phyloP scores from a whole-genome alignment of 2,329 filamentous ascomycete genomes.

The Colletotrichum limetticola region DNA sequence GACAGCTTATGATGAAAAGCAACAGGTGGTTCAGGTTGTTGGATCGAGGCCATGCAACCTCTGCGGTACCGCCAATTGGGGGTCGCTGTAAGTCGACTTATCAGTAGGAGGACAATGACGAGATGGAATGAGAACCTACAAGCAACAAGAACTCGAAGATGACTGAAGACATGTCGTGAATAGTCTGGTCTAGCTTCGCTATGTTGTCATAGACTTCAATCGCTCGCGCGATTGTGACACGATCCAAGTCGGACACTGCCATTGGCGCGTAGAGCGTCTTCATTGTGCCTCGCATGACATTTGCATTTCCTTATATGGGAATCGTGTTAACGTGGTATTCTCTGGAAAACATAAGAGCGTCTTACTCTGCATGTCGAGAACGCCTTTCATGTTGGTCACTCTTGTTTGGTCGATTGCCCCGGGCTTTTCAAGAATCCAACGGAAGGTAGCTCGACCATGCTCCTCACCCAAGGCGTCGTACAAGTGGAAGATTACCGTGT shows the following conservation, averaged over 20 bases:
- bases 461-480: slow-evolving; percentile 19
- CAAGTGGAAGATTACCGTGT: slow-evolving; percentile 14
- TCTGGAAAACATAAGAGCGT: background rate
- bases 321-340: background rate
- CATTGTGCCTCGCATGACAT: slow-evolving; percentile 15
- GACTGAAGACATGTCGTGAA: slow-evolving; percentile 4
- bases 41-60: slow-evolving; percentile 23
- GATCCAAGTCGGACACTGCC: slow-evolving; percentile 16
- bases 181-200: background rate
- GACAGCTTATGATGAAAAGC: slow-evolving; percentile 14
- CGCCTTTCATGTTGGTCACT: slow-evolving; percentile 23
- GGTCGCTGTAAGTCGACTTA: background rate
- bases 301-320: background rate
- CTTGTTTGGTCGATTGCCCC: slow-evolving; percentile 18
- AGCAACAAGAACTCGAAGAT: slow-evolving; percentile 15
- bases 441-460: slow-evolving; percentile 5
- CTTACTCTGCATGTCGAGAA: slow-evolving; percentile 16
- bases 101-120: background rate
- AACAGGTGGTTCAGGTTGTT: slow-evolving; percentile 3
- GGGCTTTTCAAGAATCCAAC: slow-evolving; percentile 16
- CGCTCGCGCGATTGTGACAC: background rate
- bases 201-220: slow-evolving; percentile 12
- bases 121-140: background rate
- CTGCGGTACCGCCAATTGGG: slow-evolving; percentile 10
- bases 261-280: slow-evolving; percentile 25